phyloP scores from a whole-genome alignment of 2,329 filamentous ascomycete species.

The Apiospora sp. region DNA sequence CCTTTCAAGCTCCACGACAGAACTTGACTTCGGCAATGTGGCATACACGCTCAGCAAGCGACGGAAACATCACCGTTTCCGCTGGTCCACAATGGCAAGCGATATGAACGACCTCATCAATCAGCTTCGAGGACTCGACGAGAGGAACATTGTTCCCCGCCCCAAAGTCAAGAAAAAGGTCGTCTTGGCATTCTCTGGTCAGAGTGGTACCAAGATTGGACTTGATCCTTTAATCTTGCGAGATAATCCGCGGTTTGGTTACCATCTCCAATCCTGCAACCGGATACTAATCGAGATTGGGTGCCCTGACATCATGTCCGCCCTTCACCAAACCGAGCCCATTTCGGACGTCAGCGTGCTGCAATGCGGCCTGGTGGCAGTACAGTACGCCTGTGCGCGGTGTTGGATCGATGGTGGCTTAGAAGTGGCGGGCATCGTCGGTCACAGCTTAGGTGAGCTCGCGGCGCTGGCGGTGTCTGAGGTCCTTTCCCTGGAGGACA shows the following conservation, averaged over 20 bases:
- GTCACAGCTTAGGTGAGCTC: conserved; percentile 50
- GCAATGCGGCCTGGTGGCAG: conserved; percentile 47
- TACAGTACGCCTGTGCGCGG: conserved; percentile 47
- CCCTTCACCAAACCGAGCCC: conserved; percentile 37
- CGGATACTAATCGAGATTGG: background rate
- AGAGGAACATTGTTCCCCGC: background rate
- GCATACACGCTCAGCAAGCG: conserved; percentile 21
- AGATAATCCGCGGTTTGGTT: background rate
- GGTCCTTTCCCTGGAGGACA: conserved; percentile 41
- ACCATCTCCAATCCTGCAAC: background rate
- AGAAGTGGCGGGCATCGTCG: conserved; percentile 42
- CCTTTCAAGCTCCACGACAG: background rate
- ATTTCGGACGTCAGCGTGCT: conserved; percentile 41
- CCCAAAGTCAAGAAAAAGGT: background rate
- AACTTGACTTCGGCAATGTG: background rate
- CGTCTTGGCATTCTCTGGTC: conserved; percentile 18
- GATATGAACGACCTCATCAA: background rate
- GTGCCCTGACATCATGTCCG: conserved; percentile 44
- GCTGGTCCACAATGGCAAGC: background rate
- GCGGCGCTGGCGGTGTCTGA: conserved; percentile 47
- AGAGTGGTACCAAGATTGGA: conserved; percentile 20
- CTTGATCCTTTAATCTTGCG: background rate
- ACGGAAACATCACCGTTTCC: conserved; percentile 9
- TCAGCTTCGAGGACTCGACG: background rate
- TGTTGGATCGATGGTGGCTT: conserved; percentile 45